Evolutionary conservation across 306 rosid genomes (phyloP), one percentile per base, ranked within the genome.

Genomic region (Lagenaria siceraria): DNA sequence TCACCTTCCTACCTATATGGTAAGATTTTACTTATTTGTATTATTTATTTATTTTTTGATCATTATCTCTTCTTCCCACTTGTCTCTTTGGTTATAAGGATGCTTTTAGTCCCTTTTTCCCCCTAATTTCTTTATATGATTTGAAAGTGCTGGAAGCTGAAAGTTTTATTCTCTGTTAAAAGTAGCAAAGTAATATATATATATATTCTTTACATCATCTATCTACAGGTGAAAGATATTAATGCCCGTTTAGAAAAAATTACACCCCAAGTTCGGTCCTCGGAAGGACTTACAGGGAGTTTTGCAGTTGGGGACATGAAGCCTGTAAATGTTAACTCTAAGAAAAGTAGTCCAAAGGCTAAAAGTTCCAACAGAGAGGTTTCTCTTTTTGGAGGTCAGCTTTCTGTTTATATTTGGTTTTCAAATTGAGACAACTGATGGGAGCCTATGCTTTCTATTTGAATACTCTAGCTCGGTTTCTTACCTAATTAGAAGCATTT

Each of bases 171-270:
- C 66, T 53, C 22, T 53, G 54, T 10, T 29, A 18, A 33, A n/a
- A 33, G 12, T 29, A 25, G 49, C 19, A 64, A 6, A 33, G 25
- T 1, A 43, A 31, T 49, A 52, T 21, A 31, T 56, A 3, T 35
- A 12, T 43, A 25, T 17, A 63, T 64, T 18, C 12, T 12, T 31
- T 29, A 51, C 52, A 19, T 27, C 27, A 56, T 78, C 54, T 27
- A 72, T 68, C 80, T 88, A 82, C 85, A 96, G 99, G 89, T 92
- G 83, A 96, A 96, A 83, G 89, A 87, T 90, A 96, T 96, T 78
- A 96, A 96, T 85, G 97, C 99, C 42, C 89, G 97, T 82, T 82
- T 96, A 29, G 99, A 96, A 89, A 96, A 93, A 79, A 88, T 92
- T 86, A 89, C 91, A 74, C 97, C 98, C 42, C 92, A 92, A 85